phyloP scores from a whole-genome alignment of 345 rosid genomes.

The Dipteronia dyeriana region DNA sequence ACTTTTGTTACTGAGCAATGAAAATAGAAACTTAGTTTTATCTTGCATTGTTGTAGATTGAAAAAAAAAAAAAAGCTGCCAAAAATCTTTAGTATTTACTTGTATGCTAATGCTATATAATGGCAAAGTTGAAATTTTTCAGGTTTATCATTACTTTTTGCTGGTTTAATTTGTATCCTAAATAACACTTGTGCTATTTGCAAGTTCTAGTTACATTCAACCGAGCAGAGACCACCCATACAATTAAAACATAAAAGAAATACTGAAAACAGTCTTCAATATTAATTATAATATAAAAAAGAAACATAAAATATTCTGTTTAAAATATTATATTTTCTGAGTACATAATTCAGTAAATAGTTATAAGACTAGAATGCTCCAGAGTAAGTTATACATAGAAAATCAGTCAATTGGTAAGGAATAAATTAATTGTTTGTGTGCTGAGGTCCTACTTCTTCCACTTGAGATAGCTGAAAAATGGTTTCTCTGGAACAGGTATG shows the following conservation, averaged over 20 bases:
- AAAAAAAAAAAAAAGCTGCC: background rate
- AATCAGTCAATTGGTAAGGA: background rate
- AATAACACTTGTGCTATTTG: background rate
- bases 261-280: too few species aligned
- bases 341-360: background rate
- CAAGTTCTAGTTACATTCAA: background rate
- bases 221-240: background rate
- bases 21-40: too few species aligned
- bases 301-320: background rate
- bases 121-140: background rate
- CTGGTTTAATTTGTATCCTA: background rate
- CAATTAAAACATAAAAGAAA: background rate
- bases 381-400: background rate
- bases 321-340: background rate
- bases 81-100: background rate
- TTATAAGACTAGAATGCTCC: background rate
- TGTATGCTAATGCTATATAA: background rate
- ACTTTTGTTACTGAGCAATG: too few species aligned
- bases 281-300: background rate
- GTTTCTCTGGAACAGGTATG: slow-evolving; percentile 14
- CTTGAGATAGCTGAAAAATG: slow-evolving; percentile 31
- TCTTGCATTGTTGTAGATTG: too few species aligned
- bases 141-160: background rate
- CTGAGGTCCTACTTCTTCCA: slow-evolving; percentile 13
- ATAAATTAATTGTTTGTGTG: too few species aligned